phyloP scores from a whole-genome alignment of 2,329 filamentous ascomycete genomes.

The Furcasterigmium sp. region DNA sequence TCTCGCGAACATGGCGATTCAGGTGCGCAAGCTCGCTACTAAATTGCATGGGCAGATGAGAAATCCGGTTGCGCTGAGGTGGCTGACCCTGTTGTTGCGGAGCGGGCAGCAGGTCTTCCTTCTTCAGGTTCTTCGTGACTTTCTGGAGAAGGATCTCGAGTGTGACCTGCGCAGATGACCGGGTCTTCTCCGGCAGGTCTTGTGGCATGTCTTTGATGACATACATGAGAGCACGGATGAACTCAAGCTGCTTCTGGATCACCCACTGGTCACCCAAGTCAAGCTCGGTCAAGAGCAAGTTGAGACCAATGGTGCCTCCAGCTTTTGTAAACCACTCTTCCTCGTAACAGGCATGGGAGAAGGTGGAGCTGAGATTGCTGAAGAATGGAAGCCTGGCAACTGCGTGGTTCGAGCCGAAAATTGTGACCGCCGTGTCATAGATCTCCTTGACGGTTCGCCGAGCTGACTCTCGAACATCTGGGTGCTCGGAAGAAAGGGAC shows the following conservation, averaged over 20 bases:
- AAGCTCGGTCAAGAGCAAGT: constrained; percentile 77
- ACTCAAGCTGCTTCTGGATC: constrained; percentile 74
- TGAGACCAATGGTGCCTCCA: constrained; percentile 85
- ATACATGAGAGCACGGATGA: constrained; percentile 87
- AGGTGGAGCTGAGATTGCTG: constrained; percentile 71
- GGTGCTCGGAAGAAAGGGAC: constrained; percentile 79
- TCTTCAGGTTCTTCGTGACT: constrained; percentile 73
- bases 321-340: constrained; percentile 99
- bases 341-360: constrained; percentile 92
- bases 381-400: constrained; percentile 81
- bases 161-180: constrained; percentile 76
- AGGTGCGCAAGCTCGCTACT: constrained; percentile 89
- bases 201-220: constrained; percentile 98
- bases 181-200: constrained; percentile 86
- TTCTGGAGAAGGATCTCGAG: constrained; percentile 73
- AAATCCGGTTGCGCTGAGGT: constrained; percentile 52
- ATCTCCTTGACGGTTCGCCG: constrained; percentile 74
- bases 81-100: constrained; percentile 35
- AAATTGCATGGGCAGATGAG: constrained; percentile 76
- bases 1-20: constrained; percentile 90
- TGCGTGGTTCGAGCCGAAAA: constrained; percentile 70
- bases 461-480: constrained; percentile 74
- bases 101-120: constrained; percentile 61
- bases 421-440: constrained; percentile 67
- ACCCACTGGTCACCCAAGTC: constrained; percentile 84